Percentiles rank a stretch among this genome's conserved stretches.
Conservation (phyloP, 1,284 basidiomycete genomes). For the Tylopilus orsonianus region DNA sequence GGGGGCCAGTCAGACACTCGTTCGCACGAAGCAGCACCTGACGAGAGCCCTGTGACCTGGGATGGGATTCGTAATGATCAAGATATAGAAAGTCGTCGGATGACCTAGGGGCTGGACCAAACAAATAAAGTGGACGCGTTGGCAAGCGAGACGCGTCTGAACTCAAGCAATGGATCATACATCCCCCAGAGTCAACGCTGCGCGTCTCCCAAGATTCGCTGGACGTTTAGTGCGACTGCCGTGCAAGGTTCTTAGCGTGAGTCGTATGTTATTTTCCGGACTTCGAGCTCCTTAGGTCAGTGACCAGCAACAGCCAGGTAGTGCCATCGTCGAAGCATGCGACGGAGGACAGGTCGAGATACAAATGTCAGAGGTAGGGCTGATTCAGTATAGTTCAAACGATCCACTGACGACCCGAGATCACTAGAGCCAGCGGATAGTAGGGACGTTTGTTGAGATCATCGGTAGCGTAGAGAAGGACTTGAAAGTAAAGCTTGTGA, state of each 20-base stretch:
- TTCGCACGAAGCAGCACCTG: neutral
- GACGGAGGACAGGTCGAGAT: constrained; percentile 75
- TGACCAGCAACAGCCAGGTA: constrained; percentile 52
- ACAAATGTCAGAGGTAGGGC: constrained; percentile 46
- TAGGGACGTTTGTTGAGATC: constrained; percentile 68
- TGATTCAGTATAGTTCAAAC: neutral
- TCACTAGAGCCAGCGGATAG: constrained; percentile 48
- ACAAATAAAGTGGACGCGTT: constrained; percentile 14
- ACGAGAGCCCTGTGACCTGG: neutral
- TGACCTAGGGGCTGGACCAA: neutral
- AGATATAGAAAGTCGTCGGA: too few relatives aligned
- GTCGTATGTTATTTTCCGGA: constrained; percentile 1
- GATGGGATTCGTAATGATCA: too few relatives aligned
- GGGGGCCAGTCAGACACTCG: neutral
- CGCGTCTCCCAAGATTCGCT: constrained; percentile 51
- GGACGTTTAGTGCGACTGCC: constrained; percentile 70
- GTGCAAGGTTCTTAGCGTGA: constrained; percentile 67
- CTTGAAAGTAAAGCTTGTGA: constrained; percentile 62
- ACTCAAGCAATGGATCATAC: constrained; percentile 34
- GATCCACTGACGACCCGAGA: neutral
- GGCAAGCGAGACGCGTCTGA: constrained; percentile 11
- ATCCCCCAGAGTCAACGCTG: constrained; percentile 67
- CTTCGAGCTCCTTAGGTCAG: constrained; percentile 2
- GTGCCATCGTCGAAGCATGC: constrained; percentile 62
- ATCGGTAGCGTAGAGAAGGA: constrained; percentile 68